Conservation (phyloP, 441 rosid species). For the Mallotus japonicus region DNA sequence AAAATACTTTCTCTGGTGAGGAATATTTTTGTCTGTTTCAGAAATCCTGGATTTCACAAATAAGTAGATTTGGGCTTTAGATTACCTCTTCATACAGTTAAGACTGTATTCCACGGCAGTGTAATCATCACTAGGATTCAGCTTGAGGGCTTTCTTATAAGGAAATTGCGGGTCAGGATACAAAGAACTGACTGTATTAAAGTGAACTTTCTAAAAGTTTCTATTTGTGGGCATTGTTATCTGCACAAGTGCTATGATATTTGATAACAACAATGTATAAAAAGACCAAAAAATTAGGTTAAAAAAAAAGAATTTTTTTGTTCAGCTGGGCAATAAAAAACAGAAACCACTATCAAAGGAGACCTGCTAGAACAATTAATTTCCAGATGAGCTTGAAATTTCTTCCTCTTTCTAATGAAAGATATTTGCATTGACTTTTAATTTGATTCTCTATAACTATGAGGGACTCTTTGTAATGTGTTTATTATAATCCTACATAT, state of each 20-base stretch:
- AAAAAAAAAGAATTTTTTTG: not conserved
- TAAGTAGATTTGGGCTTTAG: not conserved
- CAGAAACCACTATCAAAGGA: not conserved
- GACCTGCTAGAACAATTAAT: not conserved
- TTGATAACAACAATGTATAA: not conserved
- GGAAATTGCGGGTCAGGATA: not conserved
- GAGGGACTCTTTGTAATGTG: not conserved
- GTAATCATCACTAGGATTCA: not conserved
- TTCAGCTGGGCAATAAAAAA: not conserved
- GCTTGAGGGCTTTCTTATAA: not conserved
- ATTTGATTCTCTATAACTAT: not conserved
- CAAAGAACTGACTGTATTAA: not conserved
- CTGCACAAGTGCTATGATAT: not conserved
- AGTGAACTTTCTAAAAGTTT: not conserved
- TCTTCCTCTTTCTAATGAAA: not conserved
- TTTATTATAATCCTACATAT: not conserved
- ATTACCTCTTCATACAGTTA: not conserved
- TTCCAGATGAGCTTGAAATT: not conserved
- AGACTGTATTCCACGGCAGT: not conserved
- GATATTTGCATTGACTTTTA: not conserved
- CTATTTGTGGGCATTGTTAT: not conserved
- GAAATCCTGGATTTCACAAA: not conserved
- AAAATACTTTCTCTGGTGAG: not conserved
- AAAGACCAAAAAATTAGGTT: not conserved
- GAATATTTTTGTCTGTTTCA: not conserved